These are phyloP conservation scores for Bolboschoenus planiculmis DNA, from an alignment of 176 grass and related monocot genomes.

Conservation along the genomic window DNA sequence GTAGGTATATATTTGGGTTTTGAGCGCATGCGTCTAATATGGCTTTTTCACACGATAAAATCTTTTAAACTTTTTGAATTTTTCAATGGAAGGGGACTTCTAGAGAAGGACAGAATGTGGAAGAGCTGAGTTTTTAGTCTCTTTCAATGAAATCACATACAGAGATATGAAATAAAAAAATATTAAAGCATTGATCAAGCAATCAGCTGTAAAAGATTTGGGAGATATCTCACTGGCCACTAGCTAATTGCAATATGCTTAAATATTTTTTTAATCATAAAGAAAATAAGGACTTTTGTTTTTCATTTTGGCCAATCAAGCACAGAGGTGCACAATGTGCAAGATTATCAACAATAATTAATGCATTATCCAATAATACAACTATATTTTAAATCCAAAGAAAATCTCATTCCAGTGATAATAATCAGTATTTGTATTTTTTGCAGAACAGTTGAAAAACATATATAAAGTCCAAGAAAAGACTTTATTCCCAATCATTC, in stretches of 20 bases:
- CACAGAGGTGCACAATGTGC: not conserved
- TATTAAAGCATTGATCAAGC: not conserved
- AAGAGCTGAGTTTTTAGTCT: not conserved
- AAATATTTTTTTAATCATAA: not conserved
- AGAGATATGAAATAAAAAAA: not conserved
- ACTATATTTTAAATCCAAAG: too few species aligned
- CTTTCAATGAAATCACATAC: not conserved
- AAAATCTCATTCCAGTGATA: too few species aligned
- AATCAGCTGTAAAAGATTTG: not conserved
- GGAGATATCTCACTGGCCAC: not conserved
- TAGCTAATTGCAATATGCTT: not conserved
- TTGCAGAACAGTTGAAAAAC: not conserved
- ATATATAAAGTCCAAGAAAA: not conserved
- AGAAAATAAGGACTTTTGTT: not conserved
- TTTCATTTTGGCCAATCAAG: not conserved
- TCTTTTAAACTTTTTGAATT: constrained; percentile 15
- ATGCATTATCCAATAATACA: too few species aligned
- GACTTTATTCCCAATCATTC: constrained; percentile 1
- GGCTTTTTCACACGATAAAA: not conserved
- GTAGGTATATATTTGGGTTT: not conserved
- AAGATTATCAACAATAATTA: not conserved
- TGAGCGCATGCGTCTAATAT: constrained; percentile 13
- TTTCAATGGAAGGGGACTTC: not conserved
- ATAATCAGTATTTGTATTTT: too few species aligned
- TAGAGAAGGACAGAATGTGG: not conserved